These are phyloP conservation scores for Sarocladium brachiariae DNA, from an alignment of 2,329 filamentous ascomycete genomes.

Conservation along the genomic window DNA sequence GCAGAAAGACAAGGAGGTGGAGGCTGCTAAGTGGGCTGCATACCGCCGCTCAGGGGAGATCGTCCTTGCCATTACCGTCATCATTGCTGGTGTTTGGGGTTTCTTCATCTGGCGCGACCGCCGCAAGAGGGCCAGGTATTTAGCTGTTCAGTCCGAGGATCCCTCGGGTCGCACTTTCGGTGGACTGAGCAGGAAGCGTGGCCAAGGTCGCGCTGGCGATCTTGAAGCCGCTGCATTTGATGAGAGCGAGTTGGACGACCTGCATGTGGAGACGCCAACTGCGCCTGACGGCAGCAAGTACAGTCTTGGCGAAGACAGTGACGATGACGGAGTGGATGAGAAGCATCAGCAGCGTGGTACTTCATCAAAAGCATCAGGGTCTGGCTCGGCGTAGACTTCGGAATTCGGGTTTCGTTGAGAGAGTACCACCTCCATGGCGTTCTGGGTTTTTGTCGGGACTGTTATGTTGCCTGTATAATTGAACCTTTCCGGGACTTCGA, in stretches of 20 bases:
- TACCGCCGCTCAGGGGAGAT: constrained; percentile 85
- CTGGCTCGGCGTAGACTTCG: constrained; percentile 1
- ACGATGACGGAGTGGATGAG: constrained; percentile 27
- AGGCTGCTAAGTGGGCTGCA: constrained; percentile 80
- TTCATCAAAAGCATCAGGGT: constrained; percentile 3
- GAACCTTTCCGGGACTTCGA: no score
- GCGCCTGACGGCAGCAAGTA: constrained; percentile 41
- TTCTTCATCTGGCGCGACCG: constrained; percentile 61
- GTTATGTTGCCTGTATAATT: neutral
- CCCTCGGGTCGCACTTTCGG: constrained; percentile 32
- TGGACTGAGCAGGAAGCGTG: constrained; percentile 40
- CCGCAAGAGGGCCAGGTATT: constrained; percentile 47
- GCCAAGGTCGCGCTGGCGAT: constrained; percentile 33
- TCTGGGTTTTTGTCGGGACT: neutral
- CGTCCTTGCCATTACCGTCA: constrained; percentile 72
- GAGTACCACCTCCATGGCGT: neutral
- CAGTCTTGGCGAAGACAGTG: constrained; percentile 50
- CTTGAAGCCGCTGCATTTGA: constrained; percentile 60
- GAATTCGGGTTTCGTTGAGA: neutral
- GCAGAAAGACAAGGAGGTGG: constrained; percentile 51
- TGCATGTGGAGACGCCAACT: constrained; percentile 44
- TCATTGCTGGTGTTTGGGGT: constrained; percentile 69
- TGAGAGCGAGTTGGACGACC: constrained; percentile 57
- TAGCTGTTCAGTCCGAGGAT: neutral
- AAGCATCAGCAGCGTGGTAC: neutral